Evolutionary conservation across 2,329 filamentous ascomycete species (phyloP).

Genomic region (Fusarium napiforme): DNA sequence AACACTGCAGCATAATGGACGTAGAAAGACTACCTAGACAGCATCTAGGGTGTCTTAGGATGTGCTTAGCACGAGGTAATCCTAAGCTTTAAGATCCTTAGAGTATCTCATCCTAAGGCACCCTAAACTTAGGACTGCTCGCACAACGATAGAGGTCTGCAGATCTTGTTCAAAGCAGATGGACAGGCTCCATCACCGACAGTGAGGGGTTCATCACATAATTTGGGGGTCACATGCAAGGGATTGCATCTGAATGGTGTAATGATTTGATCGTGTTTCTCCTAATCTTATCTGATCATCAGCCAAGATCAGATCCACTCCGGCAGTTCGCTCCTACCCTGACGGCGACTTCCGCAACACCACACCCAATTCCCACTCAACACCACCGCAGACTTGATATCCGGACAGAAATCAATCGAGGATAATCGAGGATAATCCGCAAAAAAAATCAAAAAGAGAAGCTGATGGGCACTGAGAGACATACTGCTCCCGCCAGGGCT

Average conservation of each 20-base stretch:
- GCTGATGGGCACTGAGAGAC: slow-evolving; percentile 36
- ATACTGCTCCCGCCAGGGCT: slow-evolving; percentile 43
- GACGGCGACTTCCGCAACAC: not conserved
- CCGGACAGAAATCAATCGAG: not conserved
- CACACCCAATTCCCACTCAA: not conserved
- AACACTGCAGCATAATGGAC: too few species aligned
- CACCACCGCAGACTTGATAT: not conserved
- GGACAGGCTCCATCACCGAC: not conserved
- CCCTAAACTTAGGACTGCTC: not conserved
- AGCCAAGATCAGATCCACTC: slow-evolving; percentile 5
- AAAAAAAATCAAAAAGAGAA: not conserved
- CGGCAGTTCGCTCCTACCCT: not conserved
- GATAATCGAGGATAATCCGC: not conserved
- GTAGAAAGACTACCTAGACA: too few species aligned
- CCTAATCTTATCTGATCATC: slow-evolving; percentile 34
- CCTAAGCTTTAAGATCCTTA: not conserved
- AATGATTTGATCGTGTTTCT: slow-evolving; percentile 1
- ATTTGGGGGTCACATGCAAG: slow-evolving; percentile 6
- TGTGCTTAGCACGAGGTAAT: not conserved
- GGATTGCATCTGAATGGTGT: slow-evolving; percentile 5
- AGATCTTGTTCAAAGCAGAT: not conserved
- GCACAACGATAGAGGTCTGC: not conserved
- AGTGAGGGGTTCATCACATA: slow-evolving; percentile 1
- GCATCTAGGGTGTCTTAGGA: not conserved
- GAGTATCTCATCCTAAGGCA: not conserved